Percentiles rank a stretch among this genome's conserved stretches.
phyloP scores from a whole-genome alignment of 2,329 filamentous ascomycete genomes.

The Anthostomella pinea region DNA sequence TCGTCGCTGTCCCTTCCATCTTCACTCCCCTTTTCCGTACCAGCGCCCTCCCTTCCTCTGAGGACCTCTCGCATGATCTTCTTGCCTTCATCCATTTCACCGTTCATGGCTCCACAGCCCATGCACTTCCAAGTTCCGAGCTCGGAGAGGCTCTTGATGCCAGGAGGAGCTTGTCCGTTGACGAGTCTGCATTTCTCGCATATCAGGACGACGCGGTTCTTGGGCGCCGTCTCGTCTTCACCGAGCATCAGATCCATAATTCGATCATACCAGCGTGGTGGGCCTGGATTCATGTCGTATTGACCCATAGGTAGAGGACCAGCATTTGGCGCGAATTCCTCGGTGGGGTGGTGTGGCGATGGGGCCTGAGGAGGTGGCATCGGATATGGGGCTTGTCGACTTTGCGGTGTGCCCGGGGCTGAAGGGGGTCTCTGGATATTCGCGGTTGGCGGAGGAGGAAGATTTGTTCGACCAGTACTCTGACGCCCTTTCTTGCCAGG shows the following conservation, averaged over 20 bases:
- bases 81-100: constrained; percentile 72
- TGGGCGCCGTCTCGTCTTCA: constrained; percentile 89
- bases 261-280: constrained; percentile 85
- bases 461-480: constrained; percentile 41
- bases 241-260: constrained; percentile 89
- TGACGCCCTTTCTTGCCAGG: constrained; percentile 28
- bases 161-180: constrained; percentile 93
- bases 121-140: constrained; percentile 87
- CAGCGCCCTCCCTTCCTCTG: constrained; percentile 13
- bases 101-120: constrained; percentile 79
- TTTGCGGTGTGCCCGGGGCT: constrained; percentile 29
- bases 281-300: constrained; percentile 28
- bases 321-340: constrained; percentile 29
- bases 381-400: constrained; percentile 15
- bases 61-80: constrained; percentile 68
- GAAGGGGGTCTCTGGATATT: constrained; percentile 51
- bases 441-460: constrained; percentile 60
- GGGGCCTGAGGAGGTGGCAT: constrained; percentile 20
- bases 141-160: constrained; percentile 72
- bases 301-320: constrained; percentile 32
- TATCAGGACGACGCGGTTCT: constrained; percentile 86
- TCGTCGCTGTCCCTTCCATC: constrained; percentile 20
- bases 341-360: constrained; percentile 22
- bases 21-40: constrained; percentile 14
- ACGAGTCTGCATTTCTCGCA: constrained; percentile 81